These are phyloP conservation scores for Pilobolus umbonatus DNA, from an alignment of 192 early-diverging fungal species.

Conservation along the genomic window DNA sequence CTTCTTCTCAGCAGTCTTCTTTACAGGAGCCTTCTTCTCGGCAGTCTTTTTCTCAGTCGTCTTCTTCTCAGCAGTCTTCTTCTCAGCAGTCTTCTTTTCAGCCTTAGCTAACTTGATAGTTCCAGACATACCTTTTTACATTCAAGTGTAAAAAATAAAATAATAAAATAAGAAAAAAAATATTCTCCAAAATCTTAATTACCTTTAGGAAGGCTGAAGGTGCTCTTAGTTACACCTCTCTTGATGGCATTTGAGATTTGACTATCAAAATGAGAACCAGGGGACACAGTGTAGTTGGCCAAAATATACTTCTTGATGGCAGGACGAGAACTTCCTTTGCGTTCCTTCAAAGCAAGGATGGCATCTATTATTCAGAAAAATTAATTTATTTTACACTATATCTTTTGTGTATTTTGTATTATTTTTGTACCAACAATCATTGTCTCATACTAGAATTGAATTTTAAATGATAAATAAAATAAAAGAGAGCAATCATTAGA, in stretches of 20 bases:
- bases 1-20: constrained; percentile 41
- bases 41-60: constrained; percentile 42
- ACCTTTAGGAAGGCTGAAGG: constrained; percentile 65
- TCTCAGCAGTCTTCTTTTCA: constrained; percentile 45
- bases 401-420: not conserved
- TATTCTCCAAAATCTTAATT: constrained; percentile 14
- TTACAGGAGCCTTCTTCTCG: constrained; percentile 31
- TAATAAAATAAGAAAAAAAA: not conserved
- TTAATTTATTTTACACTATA: not conserved
- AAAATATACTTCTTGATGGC: constrained; percentile 78
- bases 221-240: constrained; percentile 55
- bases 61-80: constrained; percentile 33
- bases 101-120: constrained; percentile 62
- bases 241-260: constrained; percentile 63
- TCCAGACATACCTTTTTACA: constrained; percentile 42
- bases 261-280: constrained; percentile 46
- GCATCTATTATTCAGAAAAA: constrained; percentile 37
- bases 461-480: not conserved
- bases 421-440: constrained; percentile 29
- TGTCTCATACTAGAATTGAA: constrained; percentile 23
- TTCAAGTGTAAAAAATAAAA: not conserved
- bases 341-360: constrained; percentile 59
- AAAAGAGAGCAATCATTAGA: not conserved
- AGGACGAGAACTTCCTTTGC: constrained; percentile 67
- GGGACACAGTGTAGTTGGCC: constrained; percentile 62